Base-by-base conservation (phyloP, 1,284 basidiomycete species). In the Leccinum pallidistipes region DNA sequence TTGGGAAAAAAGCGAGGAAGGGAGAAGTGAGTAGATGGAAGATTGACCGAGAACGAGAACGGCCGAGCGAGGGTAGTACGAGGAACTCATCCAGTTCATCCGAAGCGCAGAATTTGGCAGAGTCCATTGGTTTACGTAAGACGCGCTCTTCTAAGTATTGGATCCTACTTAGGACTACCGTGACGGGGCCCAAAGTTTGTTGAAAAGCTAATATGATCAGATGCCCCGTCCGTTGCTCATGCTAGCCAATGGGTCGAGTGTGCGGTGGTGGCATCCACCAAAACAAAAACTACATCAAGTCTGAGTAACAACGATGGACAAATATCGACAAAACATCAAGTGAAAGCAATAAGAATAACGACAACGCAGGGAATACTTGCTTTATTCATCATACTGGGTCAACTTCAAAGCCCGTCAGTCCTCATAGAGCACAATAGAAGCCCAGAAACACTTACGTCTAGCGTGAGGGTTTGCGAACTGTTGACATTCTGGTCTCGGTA, bases 401-500 rank as follows among this genome's bases (percentile, higher is more conserved):
- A 79, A 71, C 78, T 78, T 65, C 31, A 57, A 54, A 52, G 31
- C 6, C 11, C 3, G 21, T 65, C 47, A 66, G 61, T 34, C 67
- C 50, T 58, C 55, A 27, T 11, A n/a, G 4, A 58, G 5, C 14
- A 54, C 45, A 45, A 36, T 31, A 43, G 18, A 56, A 27, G 18
- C 9, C 11, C 7, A 21, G 32, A 0, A 21, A 8, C 3, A 81
- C 92, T 84, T 73, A 97, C 91, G 78, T 98, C 94, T 56, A 98
- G 80, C 2, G 95, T 97, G 66, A 98, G 75, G 16, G 92, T 92
- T 56, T 88, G 83, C 21, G 94, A 96, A 68, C 93, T 95, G 70
- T 97, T 97, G 65, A 93, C 85, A 14, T 95, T 94, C 71, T 97
- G 95, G 73, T 98, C 94, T 21, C 96, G 85, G 75, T 95, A 96